Base-by-base conservation (phyloP, 2,329 filamentous ascomycete species). In the Verticillium nubilum region DNA sequence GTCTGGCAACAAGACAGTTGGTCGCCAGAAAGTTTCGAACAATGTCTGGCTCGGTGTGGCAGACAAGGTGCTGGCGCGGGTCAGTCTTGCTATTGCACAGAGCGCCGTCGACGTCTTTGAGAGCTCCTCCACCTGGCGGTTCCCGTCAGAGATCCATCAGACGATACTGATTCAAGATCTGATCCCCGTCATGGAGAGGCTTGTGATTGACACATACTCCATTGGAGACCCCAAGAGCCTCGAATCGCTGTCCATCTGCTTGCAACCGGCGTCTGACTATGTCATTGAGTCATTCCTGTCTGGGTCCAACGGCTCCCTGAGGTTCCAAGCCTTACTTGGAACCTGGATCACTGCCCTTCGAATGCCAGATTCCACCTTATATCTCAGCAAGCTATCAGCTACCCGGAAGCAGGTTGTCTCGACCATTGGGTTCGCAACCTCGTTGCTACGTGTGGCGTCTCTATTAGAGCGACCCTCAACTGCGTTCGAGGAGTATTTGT, bases 71-170 rank as follows among this genome's bases (percentile, higher is more conserved):
- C 83, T 96, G 65, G 83, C 86, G 52, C 86, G 85, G 54, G 87
- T 93, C 19, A 79, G 92, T 42, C 78, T 88, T 53, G 86, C 88
- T 4, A 89, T 94, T 67, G 87, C 88, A 6, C 87, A 90, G 65
- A 87, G 88, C 2, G 81, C 91, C 63, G 83, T 96, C 26, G 92
- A 96, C 68, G 84, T 96, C 6, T 89, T 96, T 65, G 92, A 96
- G 74, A 95, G 89, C 72, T 90, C 89, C 37, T 85, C 86, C 29
- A 92, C 87, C 5, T 99, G 94, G 95, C 88, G 88, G 65, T 97
- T 96, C 70, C 80, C 84, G 6, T 81, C 83, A 1, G 80, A 86
- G 12, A 78, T 86, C 27, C 88, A 93, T 64, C 86, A 88, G 52
- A 84, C 86, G 56, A 79, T 86, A 59, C 82, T 97, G 55, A 84